Evolutionary conservation across 441 rosid genomes (phyloP), one percentile per base, ranked within the genome.

Genomic region (Metrosideros polymorpha): DNA sequence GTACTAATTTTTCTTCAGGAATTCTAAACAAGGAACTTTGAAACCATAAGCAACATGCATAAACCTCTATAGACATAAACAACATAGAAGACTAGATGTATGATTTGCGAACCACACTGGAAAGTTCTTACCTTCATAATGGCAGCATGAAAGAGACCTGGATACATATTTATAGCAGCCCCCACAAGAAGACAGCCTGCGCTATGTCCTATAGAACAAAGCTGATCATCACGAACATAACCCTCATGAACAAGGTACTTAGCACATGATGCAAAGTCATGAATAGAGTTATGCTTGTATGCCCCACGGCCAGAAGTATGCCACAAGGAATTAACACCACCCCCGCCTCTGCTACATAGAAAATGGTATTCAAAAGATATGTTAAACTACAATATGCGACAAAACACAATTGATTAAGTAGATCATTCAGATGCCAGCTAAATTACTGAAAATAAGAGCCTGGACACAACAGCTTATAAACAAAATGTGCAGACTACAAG

Each of bases 141-240:
- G 39, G 94, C 95, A 76, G 96, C 97, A 89, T 90, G 89, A 66
- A 97, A 95, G 71, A 97, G 92, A 86, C 87, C 87, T 0, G 95
- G 96, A 83, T 90, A 89, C 92, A 92, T 90, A 85, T 96, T 96
- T 85, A 96, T 91, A 39, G 94, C 94, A 43, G 97, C 98, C 63
- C 96, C 98, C 49, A 93, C 92, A 83, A 96, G 95, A 85, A 97
- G 92, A 82, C 95, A 92, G 55, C 99, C 99, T 22, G 99, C 99
- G 30, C 99, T 97, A 59, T 84, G 84, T 71, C 97, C 98, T 9
- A 92, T 89, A 87, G 99, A 97, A 91, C 95, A 91, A 71, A 96
- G 96, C 84, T 83, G 90, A 85, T 93, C 91, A 89, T 90, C 91
- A 84, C 92, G 92, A 85, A 96, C 94, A 89, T 92, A 95, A 53